Conservation (phyloP, 2,329 filamentous ascomycete species). For the Aspergillus quadricinctus region DNA sequence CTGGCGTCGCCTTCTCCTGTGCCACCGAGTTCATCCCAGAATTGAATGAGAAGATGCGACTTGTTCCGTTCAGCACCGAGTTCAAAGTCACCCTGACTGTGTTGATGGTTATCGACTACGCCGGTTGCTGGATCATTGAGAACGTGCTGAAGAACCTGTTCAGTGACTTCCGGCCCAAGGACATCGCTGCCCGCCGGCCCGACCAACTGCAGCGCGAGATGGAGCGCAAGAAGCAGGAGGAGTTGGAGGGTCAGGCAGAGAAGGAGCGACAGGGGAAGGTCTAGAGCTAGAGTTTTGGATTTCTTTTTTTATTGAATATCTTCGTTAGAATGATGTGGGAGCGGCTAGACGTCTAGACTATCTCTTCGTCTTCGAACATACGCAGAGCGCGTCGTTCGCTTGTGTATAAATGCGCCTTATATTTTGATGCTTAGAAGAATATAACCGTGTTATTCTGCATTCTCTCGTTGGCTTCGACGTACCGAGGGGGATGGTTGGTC, state of each 20-base stretch:
- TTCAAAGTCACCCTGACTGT: constrained; percentile 84
- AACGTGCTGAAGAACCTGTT: constrained; percentile 78
- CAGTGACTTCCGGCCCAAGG: constrained; percentile 87
- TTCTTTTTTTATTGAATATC: neutral
- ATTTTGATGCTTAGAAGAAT: neutral
- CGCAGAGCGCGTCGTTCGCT: neutral
- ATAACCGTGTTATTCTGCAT: neutral
- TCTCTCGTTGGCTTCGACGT: neutral
- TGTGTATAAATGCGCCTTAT: neutral
- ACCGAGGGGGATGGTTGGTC: neutral
- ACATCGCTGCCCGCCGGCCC: constrained; percentile 79
- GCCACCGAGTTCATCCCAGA: constrained; percentile 94
- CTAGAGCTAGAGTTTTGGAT: constrained; percentile 13
- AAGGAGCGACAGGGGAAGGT: constrained; percentile 29
- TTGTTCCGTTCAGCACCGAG: constrained; percentile 82
- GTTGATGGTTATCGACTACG: constrained; percentile 85
- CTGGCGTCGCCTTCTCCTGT: constrained; percentile 86
- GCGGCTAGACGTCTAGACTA: neutral
- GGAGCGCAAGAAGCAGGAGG: constrained; percentile 60
- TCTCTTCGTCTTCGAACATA: neutral
- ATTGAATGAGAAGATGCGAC: constrained; percentile 85
- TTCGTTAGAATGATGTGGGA: constrained; percentile 2
- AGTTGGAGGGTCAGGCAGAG: constrained; percentile 41
- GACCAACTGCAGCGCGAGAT: constrained; percentile 81
- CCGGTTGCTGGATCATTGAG: constrained; percentile 82